Conservation (phyloP, 345 rosid genomes). For the Sisymbrium altissimum region DNA sequence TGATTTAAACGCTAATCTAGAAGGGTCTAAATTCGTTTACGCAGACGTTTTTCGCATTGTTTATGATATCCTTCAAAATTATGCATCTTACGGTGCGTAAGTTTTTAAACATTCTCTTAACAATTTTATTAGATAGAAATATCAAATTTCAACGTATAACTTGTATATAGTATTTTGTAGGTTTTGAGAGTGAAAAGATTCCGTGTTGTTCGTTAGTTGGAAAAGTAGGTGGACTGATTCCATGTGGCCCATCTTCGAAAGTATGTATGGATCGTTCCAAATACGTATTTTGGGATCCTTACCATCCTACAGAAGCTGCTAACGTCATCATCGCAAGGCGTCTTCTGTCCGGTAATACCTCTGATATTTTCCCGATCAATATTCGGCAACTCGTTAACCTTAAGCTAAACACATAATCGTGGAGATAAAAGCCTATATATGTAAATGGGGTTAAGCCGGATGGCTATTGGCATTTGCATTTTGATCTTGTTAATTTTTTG, state of each 20-base stretch:
- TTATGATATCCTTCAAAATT: constrained; percentile 49
- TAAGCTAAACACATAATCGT: background rate
- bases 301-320: constrained; percentile 37
- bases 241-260: constrained; percentile 32
- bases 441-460: background rate
- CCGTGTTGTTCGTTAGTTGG: constrained; percentile 63
- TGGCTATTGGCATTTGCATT: background rate
- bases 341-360: constrained; percentile 29
- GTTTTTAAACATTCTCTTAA: background rate
- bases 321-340: constrained; percentile 29
- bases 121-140: background rate
- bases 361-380: constrained; percentile 42
- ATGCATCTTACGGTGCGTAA: constrained; percentile 43
- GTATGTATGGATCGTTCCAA: constrained; percentile 38
- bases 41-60: constrained; percentile 53
- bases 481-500: constrained; percentile 2
- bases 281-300: constrained; percentile 43
- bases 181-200: constrained; percentile 49
- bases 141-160: background rate
- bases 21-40: constrained; percentile 47
- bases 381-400: constrained; percentile 34
- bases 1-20: constrained; percentile 39
- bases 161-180: constrained; percentile 33
- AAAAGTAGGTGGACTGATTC: constrained; percentile 54
- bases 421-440: background rate